These are phyloP conservation scores for Eucalyptus pauciflora DNA, from an alignment of 345 rosid genomes.

Conservation along the genomic window DNA sequence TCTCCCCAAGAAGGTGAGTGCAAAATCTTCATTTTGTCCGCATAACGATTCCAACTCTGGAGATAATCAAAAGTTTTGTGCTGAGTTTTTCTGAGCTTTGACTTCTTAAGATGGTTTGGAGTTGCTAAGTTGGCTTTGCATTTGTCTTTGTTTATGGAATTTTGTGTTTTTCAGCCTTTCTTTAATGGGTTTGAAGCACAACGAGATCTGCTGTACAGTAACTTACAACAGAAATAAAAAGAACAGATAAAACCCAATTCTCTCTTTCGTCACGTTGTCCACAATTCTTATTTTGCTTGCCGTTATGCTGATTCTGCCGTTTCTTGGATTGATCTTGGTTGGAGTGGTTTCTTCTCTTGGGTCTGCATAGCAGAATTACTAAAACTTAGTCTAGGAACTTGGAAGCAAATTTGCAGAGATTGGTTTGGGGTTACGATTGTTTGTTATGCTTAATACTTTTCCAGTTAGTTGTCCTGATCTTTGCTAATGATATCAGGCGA, in stretches of 20 bases:
- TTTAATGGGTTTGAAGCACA: not conserved
- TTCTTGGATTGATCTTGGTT: not conserved
- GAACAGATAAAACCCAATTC: not conserved
- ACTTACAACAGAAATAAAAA: not conserved
- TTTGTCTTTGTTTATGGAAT: not conserved
- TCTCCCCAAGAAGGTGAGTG: slow-evolving; percentile 48
- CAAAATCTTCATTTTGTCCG: not conserved
- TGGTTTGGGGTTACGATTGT: not conserved
- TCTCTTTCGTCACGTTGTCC: not conserved
- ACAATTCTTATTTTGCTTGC: not conserved
- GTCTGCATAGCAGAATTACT: not conserved
- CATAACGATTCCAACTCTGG: not conserved
- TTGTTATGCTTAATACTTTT: not conserved
- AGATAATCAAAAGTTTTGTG: not conserved
- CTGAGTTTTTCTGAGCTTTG: not conserved
- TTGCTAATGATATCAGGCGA: not conserved
- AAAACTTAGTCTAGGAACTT: not conserved
- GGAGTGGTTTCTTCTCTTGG: not conserved
- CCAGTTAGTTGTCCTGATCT: not conserved
- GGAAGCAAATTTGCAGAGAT: not conserved
- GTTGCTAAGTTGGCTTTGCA: not conserved
- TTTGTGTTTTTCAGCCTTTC: not conserved
- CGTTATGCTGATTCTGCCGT: not conserved
- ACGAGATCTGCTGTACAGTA: not conserved
- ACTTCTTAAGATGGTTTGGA: not conserved